A percentile compares a stretch with the other conserved stretches of the same genome.
phyloP scores from a whole-genome alignment of 2,329 filamentous ascomycete genomes.

The Phialophora macrospora region DNA sequence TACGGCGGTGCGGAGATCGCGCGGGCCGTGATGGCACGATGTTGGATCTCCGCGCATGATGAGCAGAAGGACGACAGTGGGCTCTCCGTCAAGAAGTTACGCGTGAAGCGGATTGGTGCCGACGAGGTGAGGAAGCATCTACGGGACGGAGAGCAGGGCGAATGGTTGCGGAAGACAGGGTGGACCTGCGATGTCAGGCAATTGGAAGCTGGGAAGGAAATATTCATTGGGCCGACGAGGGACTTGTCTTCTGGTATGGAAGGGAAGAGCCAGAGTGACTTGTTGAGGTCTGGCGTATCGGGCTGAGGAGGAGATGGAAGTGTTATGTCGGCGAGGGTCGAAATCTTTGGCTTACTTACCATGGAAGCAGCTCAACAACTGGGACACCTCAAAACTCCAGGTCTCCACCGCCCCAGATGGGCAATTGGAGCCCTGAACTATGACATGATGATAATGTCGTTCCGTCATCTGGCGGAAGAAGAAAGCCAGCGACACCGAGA shows the following conservation, averaged over 20 bases:
- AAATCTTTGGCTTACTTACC: background rate
- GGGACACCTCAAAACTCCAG: no score
- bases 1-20: constrained; percentile 57
- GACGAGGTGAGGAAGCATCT: constrained; percentile 47
- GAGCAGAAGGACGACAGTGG: constrained; percentile 58
- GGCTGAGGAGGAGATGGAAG: constrained; percentile 8
- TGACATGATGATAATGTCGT: background rate
- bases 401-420: no score
- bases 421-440: background rate
- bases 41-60: constrained; percentile 62
- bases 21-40: constrained; percentile 53
- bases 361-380: background rate
- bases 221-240: constrained; percentile 28
- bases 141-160: constrained; percentile 38
- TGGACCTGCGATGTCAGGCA: constrained; percentile 38
- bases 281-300: constrained; percentile 22
- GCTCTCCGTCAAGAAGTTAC: constrained; percentile 51
- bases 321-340: no score
- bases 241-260: constrained; percentile 31
- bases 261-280: constrained; percentile 24
- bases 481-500: background rate
- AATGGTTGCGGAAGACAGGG: constrained; percentile 31
- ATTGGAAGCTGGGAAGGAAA: constrained; percentile 34
- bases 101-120: constrained; percentile 44
- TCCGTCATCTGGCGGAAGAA: background rate